These are phyloP conservation scores for Gracilariopsis chorda DNA, from an alignment of 23 red algal genomes.

Conservation along the genomic window DNA sequence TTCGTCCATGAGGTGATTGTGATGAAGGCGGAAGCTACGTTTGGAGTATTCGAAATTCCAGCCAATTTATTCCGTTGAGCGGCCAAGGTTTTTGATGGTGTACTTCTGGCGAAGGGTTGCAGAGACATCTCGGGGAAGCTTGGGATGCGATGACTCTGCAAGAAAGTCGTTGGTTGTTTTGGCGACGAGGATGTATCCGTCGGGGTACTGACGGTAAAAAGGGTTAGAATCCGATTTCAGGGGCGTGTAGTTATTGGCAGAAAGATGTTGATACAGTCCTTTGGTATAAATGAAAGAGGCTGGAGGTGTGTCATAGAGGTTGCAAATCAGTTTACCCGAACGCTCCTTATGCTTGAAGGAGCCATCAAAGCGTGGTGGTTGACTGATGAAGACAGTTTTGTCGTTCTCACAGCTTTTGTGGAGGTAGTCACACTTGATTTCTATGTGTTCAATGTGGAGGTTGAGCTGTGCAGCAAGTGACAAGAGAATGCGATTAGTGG, in stretches of 20 bases:
- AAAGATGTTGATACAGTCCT: neutral
- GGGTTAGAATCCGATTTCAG: neutral
- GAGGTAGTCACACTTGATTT: conserved; percentile 10
- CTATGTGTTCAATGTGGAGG: conserved; percentile 39
- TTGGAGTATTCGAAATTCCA: neutral
- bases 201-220: neutral
- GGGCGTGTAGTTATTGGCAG: neutral
- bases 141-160: neutral
- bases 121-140: neutral
- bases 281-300: neutral
- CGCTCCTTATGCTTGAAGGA: neutral
- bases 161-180: conserved; percentile 11
- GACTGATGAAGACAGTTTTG: neutral
- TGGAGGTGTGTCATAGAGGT: neutral
- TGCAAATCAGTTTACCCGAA: neutral
- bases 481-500: neutral
- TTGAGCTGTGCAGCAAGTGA: neutral
- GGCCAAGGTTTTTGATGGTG: neutral
- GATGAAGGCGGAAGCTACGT: neutral
- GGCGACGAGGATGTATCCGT: neutral
- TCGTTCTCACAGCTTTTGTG: neutral
- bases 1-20: neutral
- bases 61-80: conserved; percentile 1
- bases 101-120: neutral
- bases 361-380: conserved; percentile 5